Base-by-base conservation (phyloP, 75 land plant genomes). In the Pinus tabuliformis region DNA sequence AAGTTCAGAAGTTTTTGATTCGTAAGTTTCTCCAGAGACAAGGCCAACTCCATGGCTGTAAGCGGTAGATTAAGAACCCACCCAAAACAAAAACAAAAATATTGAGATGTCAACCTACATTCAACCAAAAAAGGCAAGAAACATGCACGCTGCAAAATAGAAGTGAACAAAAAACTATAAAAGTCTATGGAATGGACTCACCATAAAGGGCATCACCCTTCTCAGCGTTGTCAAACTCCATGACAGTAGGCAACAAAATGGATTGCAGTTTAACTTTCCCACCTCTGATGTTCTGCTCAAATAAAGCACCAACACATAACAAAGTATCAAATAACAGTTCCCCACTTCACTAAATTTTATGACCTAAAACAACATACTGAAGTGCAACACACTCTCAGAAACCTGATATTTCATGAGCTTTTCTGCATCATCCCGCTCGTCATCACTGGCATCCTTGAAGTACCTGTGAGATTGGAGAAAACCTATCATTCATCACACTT, bases 121-220 rank as follows among this genome's bases (percentile, higher is more conserved):
- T 75, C 33, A 33, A 33, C 1, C 16, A 56, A 72, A 15, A 56
- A 28, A 54, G 36, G 0, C 11, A 49, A 49, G 21, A 6, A 49
- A 9, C 4, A 45, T n/a, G 28, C 37, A n/a, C 11, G n/a, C 21
- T 71, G n/a, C 17, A 49, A 30, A 6, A 54, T 20, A 8, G 12
- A 13, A 1, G 0, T 22, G 9, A 26, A 6, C 52, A 49, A 20
- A 37, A 26, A 72, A 22, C 18, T 17, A 52, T 1, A 4, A 3
- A 3, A 6, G 6, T 9, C 7, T 1, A 6, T 37, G 20, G n/a
- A 20, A 18, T 30, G 36, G 64, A 70, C 82, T 79, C 56, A 96
- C 99, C 97, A 84, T 91, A 86, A n/a, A 96, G 85, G 13, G 99
- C 99, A 85, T 96, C 98, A 62, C 93, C 98, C 75, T 95, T 95